Evolutionary conservation across 352 stramenopile species (phyloP), one percentile per base, ranked within the genome.

Genomic region (Globisporangium apiculatum): DNA sequence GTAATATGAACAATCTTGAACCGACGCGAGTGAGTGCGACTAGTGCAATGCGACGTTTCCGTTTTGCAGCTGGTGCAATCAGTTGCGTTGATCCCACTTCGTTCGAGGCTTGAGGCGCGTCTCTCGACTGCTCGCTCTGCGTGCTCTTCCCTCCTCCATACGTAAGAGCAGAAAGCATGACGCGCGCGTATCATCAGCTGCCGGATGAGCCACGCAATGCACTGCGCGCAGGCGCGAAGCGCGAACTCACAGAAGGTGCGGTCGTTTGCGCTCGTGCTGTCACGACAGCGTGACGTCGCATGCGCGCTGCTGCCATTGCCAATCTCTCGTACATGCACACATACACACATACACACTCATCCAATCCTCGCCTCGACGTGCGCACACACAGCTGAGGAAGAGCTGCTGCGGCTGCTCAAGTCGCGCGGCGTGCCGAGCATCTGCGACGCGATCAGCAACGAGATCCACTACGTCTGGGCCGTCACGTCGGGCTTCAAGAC

Each of bases 391-490:
- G 79, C 71, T 36, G 82, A 89, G 66, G 68, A 86, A 51, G 76
- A 92, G 56, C 61, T 90, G 12, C 60, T 92, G 46, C 40, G 60
- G 45, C 54, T 90, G 51, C 72, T 91, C 53, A 88, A 88, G 64
- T 60, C 65, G 7, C 74, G 75, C 41, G 79, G 79, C 24, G 76
- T 90, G 18, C 55, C 65, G 18, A 87, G 79, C 47, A 81, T 92
- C 41, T 88, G 79, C 57, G 73, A 83, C 17, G 73, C 82, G 7
- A 83, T 92, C 58, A 85, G 68, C 47, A 71, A 73, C n/a, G 82
- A 89, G 65, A 90, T 92, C 56, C 80, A 85, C 61, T 88, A 88
- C 57, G 77, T 71, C 31, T 90, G 79, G 82, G 78, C 79, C 14
- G 79, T 87, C 15, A 68, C 71, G 8, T 87, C 79, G 7, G 79